phyloP scores from a whole-genome alignment of 2,329 filamentous ascomycete genomes.

The Aspergillus glaucus region DNA sequence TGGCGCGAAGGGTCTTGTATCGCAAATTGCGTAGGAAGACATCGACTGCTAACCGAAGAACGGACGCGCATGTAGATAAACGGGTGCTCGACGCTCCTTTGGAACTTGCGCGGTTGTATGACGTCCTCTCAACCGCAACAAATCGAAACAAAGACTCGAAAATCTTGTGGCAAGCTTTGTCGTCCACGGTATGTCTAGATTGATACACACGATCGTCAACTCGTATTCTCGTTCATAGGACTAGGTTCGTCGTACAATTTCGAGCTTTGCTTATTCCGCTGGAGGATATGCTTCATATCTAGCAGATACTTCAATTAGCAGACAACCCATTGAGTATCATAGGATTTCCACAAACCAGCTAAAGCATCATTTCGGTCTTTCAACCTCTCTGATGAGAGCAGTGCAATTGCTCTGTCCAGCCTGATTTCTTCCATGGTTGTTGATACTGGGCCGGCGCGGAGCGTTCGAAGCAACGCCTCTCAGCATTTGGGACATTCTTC shows the following conservation, averaged over 20 bases:
- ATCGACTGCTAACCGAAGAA: slow-evolving; percentile 65
- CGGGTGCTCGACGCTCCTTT: slow-evolving; percentile 49
- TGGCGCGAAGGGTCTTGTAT: slow-evolving; percentile 67
- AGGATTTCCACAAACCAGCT: slow-evolving; percentile 30
- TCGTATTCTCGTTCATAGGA: slow-evolving; percentile 1
- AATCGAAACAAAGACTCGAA: slow-evolving; percentile 74
- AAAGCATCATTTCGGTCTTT: slow-evolving; percentile 48
- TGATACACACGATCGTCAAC: background rate
- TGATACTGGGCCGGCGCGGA: background rate
- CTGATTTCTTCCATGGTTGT: slow-evolving; percentile 38
- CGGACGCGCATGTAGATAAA: slow-evolving; percentile 63
- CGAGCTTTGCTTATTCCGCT: slow-evolving; percentile 43
- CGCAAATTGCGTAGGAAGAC: slow-evolving; percentile 63
- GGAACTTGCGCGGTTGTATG: slow-evolving; percentile 51
- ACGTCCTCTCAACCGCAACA: slow-evolving; percentile 62
- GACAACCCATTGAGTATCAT: slow-evolving; percentile 6
- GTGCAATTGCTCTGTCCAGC: slow-evolving; percentile 36
- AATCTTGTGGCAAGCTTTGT: slow-evolving; percentile 74
- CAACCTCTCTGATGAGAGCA: slow-evolving; percentile 38
- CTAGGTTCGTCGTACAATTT: slow-evolving; percentile 27
- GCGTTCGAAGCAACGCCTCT: background rate
- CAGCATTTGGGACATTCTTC: background rate
- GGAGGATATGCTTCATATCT: slow-evolving; percentile 53
- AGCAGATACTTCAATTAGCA: slow-evolving; percentile 6
- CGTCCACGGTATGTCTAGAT: slow-evolving; percentile 49